phyloP scores from a whole-genome alignment of 768 basidiomycete genomes.

The Phaeolepiota aurea region DNA sequence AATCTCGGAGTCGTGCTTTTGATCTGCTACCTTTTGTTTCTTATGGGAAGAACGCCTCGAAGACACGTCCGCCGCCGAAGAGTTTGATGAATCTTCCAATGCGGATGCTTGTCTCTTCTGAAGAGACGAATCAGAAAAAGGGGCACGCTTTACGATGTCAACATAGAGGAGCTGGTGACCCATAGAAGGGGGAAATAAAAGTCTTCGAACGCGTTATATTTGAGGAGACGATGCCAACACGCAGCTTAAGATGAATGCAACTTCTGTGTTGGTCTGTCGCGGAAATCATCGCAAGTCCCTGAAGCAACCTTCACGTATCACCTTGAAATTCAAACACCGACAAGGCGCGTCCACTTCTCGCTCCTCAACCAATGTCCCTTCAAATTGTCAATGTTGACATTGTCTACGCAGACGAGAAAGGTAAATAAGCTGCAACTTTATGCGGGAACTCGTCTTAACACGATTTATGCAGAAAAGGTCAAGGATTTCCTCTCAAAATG shows the following conservation, averaged over 20 bases:
- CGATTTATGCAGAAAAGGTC: constrained; percentile 47
- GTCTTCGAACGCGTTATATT: neutral
- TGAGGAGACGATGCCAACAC: no score
- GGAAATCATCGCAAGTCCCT: no score
- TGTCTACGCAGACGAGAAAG: constrained; percentile 67
- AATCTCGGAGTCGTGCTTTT: no score
- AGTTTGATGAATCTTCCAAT: no score
- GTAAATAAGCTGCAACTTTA: constrained; percentile 21
- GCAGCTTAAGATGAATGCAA: no score
- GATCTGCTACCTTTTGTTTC: no score
- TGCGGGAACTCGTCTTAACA: neutral
- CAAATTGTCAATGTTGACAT: constrained; percentile 51
- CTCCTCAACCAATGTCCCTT: constrained; percentile 49
- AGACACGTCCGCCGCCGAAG: no score
- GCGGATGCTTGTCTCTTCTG: no score
- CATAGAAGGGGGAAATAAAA: neutral
- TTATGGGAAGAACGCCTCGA: no score
- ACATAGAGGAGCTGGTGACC: neutral
- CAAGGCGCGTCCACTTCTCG: constrained; percentile 4
- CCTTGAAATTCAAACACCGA: constrained; percentile 33
- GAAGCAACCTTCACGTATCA: no score
- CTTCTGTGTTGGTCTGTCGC: no score
- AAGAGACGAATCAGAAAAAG: neutral
- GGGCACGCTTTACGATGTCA: neutral
- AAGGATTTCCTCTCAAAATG: constrained; percentile 63